Conservation (phyloP, 129 eudicot genomes). For the Artemisia argyi region DNA sequence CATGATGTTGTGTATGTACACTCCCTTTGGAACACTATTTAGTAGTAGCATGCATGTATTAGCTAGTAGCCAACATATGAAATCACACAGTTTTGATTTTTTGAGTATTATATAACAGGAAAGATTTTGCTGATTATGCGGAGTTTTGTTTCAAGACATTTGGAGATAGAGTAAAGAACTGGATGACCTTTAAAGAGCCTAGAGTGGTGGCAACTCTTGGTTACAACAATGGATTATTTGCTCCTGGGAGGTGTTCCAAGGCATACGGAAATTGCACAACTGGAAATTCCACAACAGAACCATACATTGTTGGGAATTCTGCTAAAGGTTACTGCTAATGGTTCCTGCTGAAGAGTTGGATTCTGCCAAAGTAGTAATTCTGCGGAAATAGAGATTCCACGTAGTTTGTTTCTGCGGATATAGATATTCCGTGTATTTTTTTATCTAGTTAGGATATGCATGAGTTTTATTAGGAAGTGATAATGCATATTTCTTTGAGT, state of each 20-base stretch:
- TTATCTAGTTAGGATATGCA: no score
- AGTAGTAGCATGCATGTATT: background rate
- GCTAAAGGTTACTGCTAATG: no score
- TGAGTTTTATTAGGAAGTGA: no score
- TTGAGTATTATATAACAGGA: constrained; percentile 42
- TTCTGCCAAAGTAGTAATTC: no score
- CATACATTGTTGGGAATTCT: constrained; percentile 74
- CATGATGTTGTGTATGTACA: constrained; percentile 72
- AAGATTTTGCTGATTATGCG: constrained; percentile 83
- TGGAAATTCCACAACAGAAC: constrained; percentile 82
- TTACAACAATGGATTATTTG: constrained; percentile 63
- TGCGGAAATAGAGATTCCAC: no score
- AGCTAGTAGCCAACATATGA: no score
- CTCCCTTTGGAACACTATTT: background rate
- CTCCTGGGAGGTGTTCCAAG: constrained; percentile 88
- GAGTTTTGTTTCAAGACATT: constrained; percentile 87
- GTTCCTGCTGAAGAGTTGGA: no score
- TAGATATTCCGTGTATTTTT: no score
- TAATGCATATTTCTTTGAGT: no score
- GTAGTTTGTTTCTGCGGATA: no score
- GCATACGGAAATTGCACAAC: constrained; percentile 73
- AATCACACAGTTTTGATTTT: background rate
- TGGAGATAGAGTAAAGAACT: constrained; percentile 86
- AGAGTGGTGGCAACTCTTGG: constrained; percentile 84
- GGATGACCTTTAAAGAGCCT: constrained; percentile 89